Base-by-base conservation (phyloP, 2,329 filamentous ascomycete species). In the Chaetomium strumarium region DNA sequence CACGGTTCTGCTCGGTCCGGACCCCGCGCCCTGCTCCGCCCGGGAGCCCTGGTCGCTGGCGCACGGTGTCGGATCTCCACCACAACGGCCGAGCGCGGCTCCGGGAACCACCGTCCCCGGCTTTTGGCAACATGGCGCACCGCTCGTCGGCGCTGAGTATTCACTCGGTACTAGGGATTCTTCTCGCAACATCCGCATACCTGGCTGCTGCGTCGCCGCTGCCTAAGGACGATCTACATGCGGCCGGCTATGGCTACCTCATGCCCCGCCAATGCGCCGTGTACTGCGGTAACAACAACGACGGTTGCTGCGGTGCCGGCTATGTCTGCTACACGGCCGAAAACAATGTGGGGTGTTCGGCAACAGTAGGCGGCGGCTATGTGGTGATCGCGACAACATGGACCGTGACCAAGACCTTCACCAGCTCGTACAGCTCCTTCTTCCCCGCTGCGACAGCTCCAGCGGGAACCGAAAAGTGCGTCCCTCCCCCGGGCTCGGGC, bases 351-450 rank as follows among this genome's bases (percentile, higher is more conserved):
- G 75, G 72, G 48, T 83, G 80, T 60, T 63, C 71, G 36, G 66
- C 66, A 20, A 67, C 65, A 30, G 60, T 52, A 5, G 65, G 63
- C 44, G 64, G 63, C 46, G 65, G 59, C 33, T 63, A 55, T 48
- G 59, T 57, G 48, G 68, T 67, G 50, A 76, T 71, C 66, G 80
- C 78, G 33, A 79, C 76, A 9, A 84, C 81, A 5, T 84, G 78
- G 77, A 84, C 80, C 24, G 72, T 78, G 68, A 83, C 80, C 40
- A 70, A 71, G 57, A 81, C 80, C 2, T 80, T 72, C 65, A 85
- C 82, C 52, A 82, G 75, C 65, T 83, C 80, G 29, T 68, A 75
- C 64, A 79, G 72, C 66, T 79, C 78, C 10, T 72, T 69, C 52
- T 71, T 73, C 62, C 70, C 70, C 34, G 71, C 72, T 2, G 72